A percentile compares a stretch with the other conserved stretches of the same genome.
Evolutionary conservation across 1,284 basidiomycete species (phyloP).

Genomic region (Austroboletus novae-zelandiae): DNA sequence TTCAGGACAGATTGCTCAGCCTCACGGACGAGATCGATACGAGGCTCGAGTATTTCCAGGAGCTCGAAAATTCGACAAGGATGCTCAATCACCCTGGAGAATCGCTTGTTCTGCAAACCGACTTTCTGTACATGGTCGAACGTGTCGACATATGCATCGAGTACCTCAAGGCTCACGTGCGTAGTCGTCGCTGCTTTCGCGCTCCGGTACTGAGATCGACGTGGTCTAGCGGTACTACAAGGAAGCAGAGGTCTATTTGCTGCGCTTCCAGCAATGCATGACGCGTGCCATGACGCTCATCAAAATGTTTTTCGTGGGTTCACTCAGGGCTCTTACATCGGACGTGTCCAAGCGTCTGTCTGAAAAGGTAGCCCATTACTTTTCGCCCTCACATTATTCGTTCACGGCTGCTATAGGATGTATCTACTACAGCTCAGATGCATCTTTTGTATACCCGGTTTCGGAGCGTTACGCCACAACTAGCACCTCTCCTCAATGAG

Average conservation of each 20-base stretch:
- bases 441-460: conserved; percentile 91
- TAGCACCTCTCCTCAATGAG: conserved; percentile 78
- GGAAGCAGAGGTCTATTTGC: conserved; percentile 87
- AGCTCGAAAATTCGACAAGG: conserved; percentile 84
- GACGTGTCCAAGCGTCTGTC: conserved; percentile 73
- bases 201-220: conserved; percentile 1
- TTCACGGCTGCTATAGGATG: conserved; percentile 47
- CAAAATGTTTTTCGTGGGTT: conserved; percentile 90
- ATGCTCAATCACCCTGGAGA: conserved; percentile 92
- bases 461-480: conserved; percentile 61
- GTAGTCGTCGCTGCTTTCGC: conserved; percentile 27
- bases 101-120: conserved; percentile 81
- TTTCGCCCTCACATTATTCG: background rate
- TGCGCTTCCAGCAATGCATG: conserved; percentile 95
- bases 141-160: conserved; percentile 90
- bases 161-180: conserved; percentile 81
- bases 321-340: conserved; percentile 68
- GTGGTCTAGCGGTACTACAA: conserved; percentile 73
- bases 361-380: conserved; percentile 55
- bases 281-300: conserved; percentile 94
- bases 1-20: conserved; percentile 70
- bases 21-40: conserved; percentile 76
- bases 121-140: conserved; percentile 93
- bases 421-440: conserved; percentile 78
- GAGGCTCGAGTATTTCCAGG: conserved; percentile 86